Conservation (phyloP, 768 basidiomycete species). For the Cyclocybe cylindracea region DNA sequence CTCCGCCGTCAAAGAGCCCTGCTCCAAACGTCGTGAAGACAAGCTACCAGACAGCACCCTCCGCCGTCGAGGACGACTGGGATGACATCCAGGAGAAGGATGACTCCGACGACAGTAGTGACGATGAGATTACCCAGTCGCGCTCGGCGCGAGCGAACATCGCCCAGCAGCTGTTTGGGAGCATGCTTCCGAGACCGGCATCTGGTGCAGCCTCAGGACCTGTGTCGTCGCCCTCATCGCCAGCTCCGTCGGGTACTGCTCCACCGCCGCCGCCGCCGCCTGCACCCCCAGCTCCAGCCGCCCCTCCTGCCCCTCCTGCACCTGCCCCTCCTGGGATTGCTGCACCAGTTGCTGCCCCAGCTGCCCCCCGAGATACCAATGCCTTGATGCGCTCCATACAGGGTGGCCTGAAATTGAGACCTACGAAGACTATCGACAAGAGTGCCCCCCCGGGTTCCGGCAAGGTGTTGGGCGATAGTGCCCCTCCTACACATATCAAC, state of each 20-base stretch:
- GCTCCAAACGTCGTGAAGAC: slow-evolving; percentile 53
- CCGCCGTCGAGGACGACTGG: slow-evolving; percentile 74
- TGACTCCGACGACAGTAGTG: slow-evolving; percentile 70
- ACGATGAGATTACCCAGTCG: slow-evolving; percentile 74
- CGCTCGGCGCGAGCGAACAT: slow-evolving; percentile 68
- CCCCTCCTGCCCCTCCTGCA: slow-evolving; percentile 40
- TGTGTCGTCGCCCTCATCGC: slow-evolving; percentile 35
- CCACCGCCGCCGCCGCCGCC: slow-evolving; percentile 21
- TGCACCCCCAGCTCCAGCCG: slow-evolving; percentile 33
- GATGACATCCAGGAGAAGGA: slow-evolving; percentile 78
- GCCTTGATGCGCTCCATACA: slow-evolving; percentile 83
- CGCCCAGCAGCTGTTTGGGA: slow-evolving; percentile 79
- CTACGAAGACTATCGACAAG: slow-evolving; percentile 82
- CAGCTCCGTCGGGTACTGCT: slow-evolving; percentile 37
- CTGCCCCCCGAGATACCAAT: slow-evolving; percentile 49
- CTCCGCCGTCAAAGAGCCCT: slow-evolving; percentile 51
- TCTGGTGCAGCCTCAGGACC: slow-evolving; percentile 59
- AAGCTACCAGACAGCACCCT: slow-evolving; percentile 64
- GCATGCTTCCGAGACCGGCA: slow-evolving; percentile 62
- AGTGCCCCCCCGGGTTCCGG: slow-evolving; percentile 72
- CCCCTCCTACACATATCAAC: slow-evolving; percentile 71
- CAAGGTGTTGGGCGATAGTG: slow-evolving; percentile 73
- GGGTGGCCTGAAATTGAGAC: slow-evolving; percentile 67
- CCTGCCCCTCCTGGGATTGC: slow-evolving; percentile 33
- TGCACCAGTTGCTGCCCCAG: slow-evolving; percentile 28